These are phyloP conservation scores for Dendryphion nanum DNA, from an alignment of 2,329 filamentous ascomycete species.

Conservation along the genomic window DNA sequence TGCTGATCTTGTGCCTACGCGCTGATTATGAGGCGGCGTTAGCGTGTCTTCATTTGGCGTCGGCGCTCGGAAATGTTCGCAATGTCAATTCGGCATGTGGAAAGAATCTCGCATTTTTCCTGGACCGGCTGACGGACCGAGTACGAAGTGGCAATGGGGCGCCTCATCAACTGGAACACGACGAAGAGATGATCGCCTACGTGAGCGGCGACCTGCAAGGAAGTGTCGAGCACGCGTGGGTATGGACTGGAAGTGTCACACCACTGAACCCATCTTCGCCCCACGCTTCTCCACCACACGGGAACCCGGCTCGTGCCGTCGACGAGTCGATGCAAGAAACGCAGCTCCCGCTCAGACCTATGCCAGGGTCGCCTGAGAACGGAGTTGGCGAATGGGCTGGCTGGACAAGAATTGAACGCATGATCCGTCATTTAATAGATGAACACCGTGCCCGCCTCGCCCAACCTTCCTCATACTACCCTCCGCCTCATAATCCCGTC, in stretches of 20 bases:
- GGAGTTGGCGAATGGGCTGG: slow-evolving; percentile 72
- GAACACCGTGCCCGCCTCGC: slow-evolving; percentile 40
- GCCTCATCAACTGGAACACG: slow-evolving; percentile 53
- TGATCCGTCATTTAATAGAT: slow-evolving; percentile 56
- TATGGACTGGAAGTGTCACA: slow-evolving; percentile 61
- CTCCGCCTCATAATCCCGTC: slow-evolving; percentile 35
- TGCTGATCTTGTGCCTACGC: slow-evolving; percentile 74
- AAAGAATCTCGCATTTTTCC: slow-evolving; percentile 77
- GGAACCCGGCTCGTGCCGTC: slow-evolving; percentile 13
- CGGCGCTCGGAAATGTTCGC: slow-evolving; percentile 68
- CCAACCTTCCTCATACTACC: slow-evolving; percentile 33
- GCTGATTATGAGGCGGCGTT: slow-evolving; percentile 71
- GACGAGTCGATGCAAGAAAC: slow-evolving; percentile 34
- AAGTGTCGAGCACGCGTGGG: slow-evolving; percentile 74
- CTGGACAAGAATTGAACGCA: slow-evolving; percentile 72
- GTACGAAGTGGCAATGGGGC: slow-evolving; percentile 43
- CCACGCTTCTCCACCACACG: slow-evolving; percentile 7
- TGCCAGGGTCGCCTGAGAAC: slow-evolving; percentile 54
- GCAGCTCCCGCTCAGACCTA: slow-evolving; percentile 47
- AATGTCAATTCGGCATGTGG: slow-evolving; percentile 77
- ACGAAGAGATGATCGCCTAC: slow-evolving; percentile 88
- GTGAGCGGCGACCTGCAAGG: slow-evolving; percentile 84
- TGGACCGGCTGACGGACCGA: slow-evolving; percentile 63
- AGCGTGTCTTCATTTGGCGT: slow-evolving; percentile 69
- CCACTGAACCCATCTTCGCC: slow-evolving; percentile 3